Percentiles rank a stretch among this genome's conserved stretches.
Evolutionary conservation across 78 protist species (phyloP).

Genomic region (Dictyostelium capitatum): DNA sequence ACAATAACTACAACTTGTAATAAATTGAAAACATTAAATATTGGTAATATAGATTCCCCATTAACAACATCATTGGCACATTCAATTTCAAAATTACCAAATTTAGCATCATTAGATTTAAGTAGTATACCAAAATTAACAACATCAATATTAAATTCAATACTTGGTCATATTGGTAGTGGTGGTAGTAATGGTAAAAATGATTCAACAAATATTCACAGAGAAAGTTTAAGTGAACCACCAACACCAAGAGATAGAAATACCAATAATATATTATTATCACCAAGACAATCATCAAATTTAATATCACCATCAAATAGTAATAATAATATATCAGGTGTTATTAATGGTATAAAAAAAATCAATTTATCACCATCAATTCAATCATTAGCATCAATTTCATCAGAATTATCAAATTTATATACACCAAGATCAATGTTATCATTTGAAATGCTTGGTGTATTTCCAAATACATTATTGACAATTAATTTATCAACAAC

Average conservation of each 20-base stretch:
- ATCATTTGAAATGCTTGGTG: background rate
- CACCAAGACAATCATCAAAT: background rate
- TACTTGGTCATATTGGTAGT: background rate
- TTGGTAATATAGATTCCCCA: background rate
- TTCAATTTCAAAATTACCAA: constrained; percentile 8
- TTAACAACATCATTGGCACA: background rate
- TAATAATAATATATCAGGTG: background rate
- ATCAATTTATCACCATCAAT: constrained; percentile 25
- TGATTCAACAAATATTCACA: background rate
- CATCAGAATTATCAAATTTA: background rate
- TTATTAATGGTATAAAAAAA: background rate
- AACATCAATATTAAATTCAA: background rate
- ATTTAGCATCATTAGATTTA: constrained; percentile 40
- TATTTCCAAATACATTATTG: constrained; percentile 1
- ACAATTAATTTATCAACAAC: constrained; percentile 33
- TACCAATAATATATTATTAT: background rate
- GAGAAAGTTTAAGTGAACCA: background rate
- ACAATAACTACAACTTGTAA: constrained; percentile 23
- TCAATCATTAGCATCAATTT: constrained; percentile 28
- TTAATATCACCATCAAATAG: background rate
- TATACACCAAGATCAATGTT: background rate
- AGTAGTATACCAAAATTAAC: background rate
- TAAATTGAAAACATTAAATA: constrained; percentile 16
- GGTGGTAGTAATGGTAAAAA: background rate
- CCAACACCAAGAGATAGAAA: constrained; percentile 22